Conservation (phyloP, 1,284 basidiomycete species). For the Cryptococcus jaspeensis region DNA sequence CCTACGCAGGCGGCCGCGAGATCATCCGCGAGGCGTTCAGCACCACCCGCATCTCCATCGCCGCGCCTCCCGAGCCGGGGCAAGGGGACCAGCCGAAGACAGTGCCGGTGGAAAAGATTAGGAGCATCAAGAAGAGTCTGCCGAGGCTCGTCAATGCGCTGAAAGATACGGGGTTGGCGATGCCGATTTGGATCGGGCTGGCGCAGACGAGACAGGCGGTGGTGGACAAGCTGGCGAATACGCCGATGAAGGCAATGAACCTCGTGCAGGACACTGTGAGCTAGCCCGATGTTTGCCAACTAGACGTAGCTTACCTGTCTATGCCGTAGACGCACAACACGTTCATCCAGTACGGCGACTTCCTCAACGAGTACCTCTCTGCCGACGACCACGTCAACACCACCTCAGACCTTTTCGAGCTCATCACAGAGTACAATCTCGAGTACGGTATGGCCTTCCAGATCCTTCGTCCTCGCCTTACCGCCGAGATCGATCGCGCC, state of each 20-base stretch:
- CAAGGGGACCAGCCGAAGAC: conserved; percentile 23
- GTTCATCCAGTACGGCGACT: conserved; percentile 58
- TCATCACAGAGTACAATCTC: conserved; percentile 72
- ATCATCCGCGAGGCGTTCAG: conserved; percentile 76
- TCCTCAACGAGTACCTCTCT: conserved; percentile 50
- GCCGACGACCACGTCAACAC: conserved; percentile 49
- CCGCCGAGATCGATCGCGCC: conserved; percentile 53
- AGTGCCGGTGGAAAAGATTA: conserved; percentile 29
- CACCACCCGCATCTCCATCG: conserved; percentile 48
- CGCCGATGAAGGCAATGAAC: conserved; percentile 56
- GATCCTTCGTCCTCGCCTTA: conserved; percentile 76
- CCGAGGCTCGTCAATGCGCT: conserved; percentile 67
- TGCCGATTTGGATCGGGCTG: conserved; percentile 82
- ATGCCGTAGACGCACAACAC: conserved; percentile 54
- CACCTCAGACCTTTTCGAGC: conserved; percentile 65
- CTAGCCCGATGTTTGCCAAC: neutral
- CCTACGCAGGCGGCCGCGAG: conserved; percentile 84
- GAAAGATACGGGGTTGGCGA: conserved; percentile 67
- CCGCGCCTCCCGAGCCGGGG: conserved; percentile 25
- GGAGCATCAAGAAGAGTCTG: conserved; percentile 39
- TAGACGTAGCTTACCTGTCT: no score
- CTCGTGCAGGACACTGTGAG: conserved; percentile 77
- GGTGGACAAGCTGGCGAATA: conserved; percentile 28
- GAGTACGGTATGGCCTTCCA: conserved; percentile 85
- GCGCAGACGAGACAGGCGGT: conserved; percentile 67